A percentile compares a stretch with the other conserved stretches of the same genome.
phyloP scores from a whole-genome alignment of 2,329 filamentous ascomycete species.

The Penicillium crustosum region DNA sequence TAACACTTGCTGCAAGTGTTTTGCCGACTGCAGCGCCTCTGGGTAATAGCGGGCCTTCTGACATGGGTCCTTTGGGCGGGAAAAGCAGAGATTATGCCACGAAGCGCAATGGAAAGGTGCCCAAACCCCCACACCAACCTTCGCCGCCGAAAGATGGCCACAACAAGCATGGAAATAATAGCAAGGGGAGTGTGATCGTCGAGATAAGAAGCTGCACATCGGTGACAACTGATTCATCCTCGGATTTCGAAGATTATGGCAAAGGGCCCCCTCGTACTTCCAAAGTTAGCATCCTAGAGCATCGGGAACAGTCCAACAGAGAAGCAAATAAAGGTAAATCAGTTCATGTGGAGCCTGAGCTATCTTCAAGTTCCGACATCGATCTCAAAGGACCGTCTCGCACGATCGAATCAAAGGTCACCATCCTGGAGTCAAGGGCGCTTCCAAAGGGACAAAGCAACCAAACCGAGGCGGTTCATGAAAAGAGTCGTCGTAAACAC shows the following conservation, averaged over 20 bases:
- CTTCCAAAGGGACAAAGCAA: not conserved
- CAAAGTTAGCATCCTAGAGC: constrained; percentile 8
- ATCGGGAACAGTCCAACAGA: constrained; percentile 1
- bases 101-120: not conserved
- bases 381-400: not conserved
- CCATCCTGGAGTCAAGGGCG: constrained; percentile 4
- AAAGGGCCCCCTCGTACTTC: not conserved
- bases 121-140: not conserved
- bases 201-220: constrained; percentile 15
- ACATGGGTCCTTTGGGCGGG: not conserved
- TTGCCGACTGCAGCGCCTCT: not conserved
- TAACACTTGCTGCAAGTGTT: not conserved
- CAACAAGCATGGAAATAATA: not conserved
- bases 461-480: not conserved
- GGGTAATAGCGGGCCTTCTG: not conserved
- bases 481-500: not conserved
- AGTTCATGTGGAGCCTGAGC: not conserved
- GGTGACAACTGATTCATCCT: not conserved
- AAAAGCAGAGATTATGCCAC: not conserved
- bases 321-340: not conserved
- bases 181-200: not conserved
- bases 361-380: not conserved
- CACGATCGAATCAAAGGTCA: not conserved
- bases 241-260: not conserved
- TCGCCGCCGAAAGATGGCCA: not conserved